Evolutionary conservation across 2,329 filamentous ascomycete species (phyloP), one percentile per base, ranked within the genome.

Genomic region (Periconia macrospinosa): DNA sequence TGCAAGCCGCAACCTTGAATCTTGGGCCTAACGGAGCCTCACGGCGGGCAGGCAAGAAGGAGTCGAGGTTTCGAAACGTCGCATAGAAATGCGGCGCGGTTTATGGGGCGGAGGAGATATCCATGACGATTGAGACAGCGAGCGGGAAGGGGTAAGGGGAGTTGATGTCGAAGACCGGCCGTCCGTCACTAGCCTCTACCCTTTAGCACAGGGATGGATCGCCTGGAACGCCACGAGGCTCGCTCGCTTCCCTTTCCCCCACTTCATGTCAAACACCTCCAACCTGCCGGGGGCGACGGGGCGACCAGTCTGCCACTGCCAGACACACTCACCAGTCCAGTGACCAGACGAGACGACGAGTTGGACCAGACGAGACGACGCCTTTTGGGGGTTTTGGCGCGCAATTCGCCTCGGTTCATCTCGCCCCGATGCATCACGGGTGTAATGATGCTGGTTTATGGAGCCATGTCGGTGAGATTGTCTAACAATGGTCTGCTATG

Each of bases 11-110:
- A 55, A 49, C 6, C 11, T 37, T 13, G 33, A 13, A 37, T n/a
- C 33, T 37, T n/a, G 33, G 33, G 33, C 33, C 33, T 37, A 37
- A n/a, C 5, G 33, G 55, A 53, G 58, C 56, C 53, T 55, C 49
- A 41, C 45, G 8, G 8, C 23, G 23, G 8, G 5, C 23, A 8
- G 23, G 52, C 46, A 50, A 45, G 55, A 56, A 18, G 15, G 13
- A 23, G 3, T 35, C 13, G 46, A 20, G 18, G 46, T 47, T 35
- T 18, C 50, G 43, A n/a, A 20, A 17, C 40, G 45, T 27, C 50
- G 49, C 53, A 43, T 47, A 27, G 27, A 35, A 23, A 5, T 49
- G 47, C 50, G 23, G 18, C 30, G 33, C 37, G 11, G 41, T 37
- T 45, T 50, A 54, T 48, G 40, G 53, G 11, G 45, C 43, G 19